These are phyloP conservation scores for Lolium multiflorum DNA, from an alignment of 176 grass and related monocot species.

Conservation along the genomic window DNA sequence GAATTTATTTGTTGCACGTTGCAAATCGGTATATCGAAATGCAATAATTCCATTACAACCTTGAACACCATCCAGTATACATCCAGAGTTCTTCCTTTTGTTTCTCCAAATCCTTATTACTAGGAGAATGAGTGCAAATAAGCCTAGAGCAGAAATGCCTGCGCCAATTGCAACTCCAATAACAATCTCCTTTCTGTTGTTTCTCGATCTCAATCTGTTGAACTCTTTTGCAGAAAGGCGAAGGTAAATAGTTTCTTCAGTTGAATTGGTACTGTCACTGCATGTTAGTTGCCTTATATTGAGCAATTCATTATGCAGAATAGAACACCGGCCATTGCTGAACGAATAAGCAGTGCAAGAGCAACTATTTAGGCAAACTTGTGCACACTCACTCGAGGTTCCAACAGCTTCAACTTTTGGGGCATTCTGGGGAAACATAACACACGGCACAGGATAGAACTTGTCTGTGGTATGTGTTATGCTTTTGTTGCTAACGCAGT, in stretches of 20 bases:
- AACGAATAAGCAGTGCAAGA: conserved; percentile 61
- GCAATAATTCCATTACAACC: conserved; percentile 9
- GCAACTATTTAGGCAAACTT: conserved; percentile 45
- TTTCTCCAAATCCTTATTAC: conserved; percentile 30
- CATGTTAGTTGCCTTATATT: conserved; percentile 37
- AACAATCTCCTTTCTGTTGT: neutral
- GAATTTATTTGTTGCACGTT: conserved; percentile 54
- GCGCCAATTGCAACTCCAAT: conserved; percentile 20
- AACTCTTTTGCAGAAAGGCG: conserved; percentile 50
- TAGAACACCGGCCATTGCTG: too few relatives aligned
- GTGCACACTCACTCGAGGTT: conserved; percentile 34
- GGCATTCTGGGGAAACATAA: conserved; percentile 30
- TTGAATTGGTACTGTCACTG: neutral
- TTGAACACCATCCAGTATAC: neutral
- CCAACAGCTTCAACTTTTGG: neutral
- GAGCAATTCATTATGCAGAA: conserved; percentile 57
- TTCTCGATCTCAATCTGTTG: too few relatives aligned
- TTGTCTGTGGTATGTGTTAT: conserved; percentile 20
- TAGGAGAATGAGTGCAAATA: conserved; percentile 21
- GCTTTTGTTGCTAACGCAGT: conserved; percentile 31
- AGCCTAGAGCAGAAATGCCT: neutral
- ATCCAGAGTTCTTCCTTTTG: neutral
- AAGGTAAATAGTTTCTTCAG: conserved; percentile 42
- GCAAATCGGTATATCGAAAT: conserved; percentile 52
- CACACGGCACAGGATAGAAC: conserved; percentile 46